Percentiles rank a stretch among this genome's conserved stretches.
Evolutionary conservation across 768 basidiomycete genomes (phyloP).

Genomic region (Gautieria morchelliformis): DNA sequence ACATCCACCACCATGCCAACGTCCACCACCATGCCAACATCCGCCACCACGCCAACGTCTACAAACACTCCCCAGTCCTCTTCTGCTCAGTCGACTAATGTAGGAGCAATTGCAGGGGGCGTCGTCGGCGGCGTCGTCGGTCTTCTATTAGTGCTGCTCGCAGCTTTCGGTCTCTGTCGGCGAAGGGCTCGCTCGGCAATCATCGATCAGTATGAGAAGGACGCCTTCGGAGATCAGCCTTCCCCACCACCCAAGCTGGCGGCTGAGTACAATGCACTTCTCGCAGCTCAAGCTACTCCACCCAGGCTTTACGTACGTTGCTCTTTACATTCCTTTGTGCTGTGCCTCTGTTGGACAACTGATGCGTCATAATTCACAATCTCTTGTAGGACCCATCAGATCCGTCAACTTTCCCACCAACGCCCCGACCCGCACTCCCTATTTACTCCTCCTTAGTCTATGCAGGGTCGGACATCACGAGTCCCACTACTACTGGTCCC

Average conservation of each 20-base stretch:
- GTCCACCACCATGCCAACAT: no score
- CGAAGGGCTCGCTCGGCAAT: neutral
- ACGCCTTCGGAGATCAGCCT: slow-evolving; percentile 9
- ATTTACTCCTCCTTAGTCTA: neutral
- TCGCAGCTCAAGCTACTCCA: slow-evolving; percentile 1
- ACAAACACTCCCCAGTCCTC: neutral
- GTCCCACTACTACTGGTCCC: neutral
- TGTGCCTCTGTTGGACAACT: neutral
- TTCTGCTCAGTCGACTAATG: slow-evolving; percentile 15
- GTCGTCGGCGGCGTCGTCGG: slow-evolving; percentile 36
- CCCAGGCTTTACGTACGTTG: slow-evolving; percentile 15
- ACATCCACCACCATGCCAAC: neutral
- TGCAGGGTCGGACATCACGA: neutral
- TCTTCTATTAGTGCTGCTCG: neutral
- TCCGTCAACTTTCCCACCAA: slow-evolving; percentile 27
- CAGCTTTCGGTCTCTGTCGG: slow-evolving; percentile 19
- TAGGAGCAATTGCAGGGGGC: slow-evolving; percentile 59
- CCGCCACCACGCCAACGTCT: neutral
- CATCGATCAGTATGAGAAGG: neutral
- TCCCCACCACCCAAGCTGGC: slow-evolving; percentile 14
- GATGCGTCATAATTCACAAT: no score
- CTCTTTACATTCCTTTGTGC: neutral
- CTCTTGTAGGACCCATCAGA: slow-evolving; percentile 25
- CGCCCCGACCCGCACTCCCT: slow-evolving; percentile 11
- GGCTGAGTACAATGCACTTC: neutral